Base-by-base conservation (phyloP, 208 protist genomes). In the Porcisia hertigi region DNA sequence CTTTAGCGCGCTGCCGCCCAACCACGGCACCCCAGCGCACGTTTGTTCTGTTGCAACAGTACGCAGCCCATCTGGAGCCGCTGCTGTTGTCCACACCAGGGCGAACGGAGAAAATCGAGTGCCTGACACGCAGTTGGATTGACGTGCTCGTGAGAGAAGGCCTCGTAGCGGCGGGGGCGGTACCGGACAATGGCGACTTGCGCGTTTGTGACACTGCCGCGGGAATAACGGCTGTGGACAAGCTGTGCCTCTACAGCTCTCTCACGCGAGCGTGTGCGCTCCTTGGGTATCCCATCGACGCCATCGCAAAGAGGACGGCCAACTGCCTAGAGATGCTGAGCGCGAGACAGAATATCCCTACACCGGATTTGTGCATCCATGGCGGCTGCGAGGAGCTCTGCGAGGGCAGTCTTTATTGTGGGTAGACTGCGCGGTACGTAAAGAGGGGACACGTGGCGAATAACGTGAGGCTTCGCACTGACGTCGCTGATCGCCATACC, bases 371-470 rank as follows among this genome's bases (percentile, higher is more conserved):
- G 0, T 77, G 66, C 69, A n/a, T 78, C 0, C 59, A 75, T 1
- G 78, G 78, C 1, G 54, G 58, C 54, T 82, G 78, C 52, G 78
- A 82, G 52, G 78, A 82, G 60, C 52, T 82, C 12, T 74, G 65
- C 60, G 49, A 60, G 25, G 14, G 20, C 41, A 9, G 3, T 47
- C 41, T 49, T 49, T 49, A 34, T 43, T 7, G 30, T 63, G n/a
- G 47, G 55, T 25, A 18, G 6, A 0, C 23, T 36, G 7, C 30
- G 20, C 5, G 41, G 47, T 18, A 43, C 16, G 23, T 5, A 25
- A 20, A 3, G 25, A 18, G 23, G 14, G 11, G 18, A 0, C 20
- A 30, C 2, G 63, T 8, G n/a, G 63, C 43, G 41, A 25, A 16
- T 49, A 8, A 11, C 60, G 18, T 9, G 2, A 5, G 58, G 30